These are phyloP conservation scores for Blastocystis sp. DNA, from an alignment of 352 stramenopile genomes.

Conservation along the genomic window DNA sequence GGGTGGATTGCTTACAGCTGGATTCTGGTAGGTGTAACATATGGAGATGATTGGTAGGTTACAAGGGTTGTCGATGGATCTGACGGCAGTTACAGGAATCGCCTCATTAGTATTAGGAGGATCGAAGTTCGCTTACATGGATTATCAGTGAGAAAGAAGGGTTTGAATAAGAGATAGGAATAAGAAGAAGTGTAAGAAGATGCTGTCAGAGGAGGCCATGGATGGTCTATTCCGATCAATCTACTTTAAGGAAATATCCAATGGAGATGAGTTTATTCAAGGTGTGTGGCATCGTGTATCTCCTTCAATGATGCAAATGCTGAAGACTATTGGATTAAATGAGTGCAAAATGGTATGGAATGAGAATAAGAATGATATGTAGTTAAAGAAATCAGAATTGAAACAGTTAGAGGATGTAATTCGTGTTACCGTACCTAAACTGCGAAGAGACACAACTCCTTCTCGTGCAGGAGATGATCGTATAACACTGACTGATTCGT, in stretches of 20 bases:
- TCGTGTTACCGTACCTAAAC: slow-evolving; percentile 76
- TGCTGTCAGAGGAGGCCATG: slow-evolving; percentile 71
- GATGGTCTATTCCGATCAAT: slow-evolving; percentile 81
- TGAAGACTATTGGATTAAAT: slow-evolving; percentile 76
- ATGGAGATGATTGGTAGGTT: slow-evolving; percentile 19
- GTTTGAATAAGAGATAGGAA: slow-evolving; percentile 77
- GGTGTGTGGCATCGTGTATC: slow-evolving; percentile 83
- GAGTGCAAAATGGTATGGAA: slow-evolving; percentile 1
- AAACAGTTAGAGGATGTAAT: slow-evolving; percentile 80
- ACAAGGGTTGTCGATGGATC: background rate
- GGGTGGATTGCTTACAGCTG: slow-evolving; percentile 15
- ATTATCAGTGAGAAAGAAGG: slow-evolving; percentile 80
- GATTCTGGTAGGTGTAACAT: slow-evolving; percentile 43
- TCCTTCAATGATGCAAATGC: slow-evolving; percentile 72
- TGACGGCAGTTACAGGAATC: slow-evolving; percentile 67
- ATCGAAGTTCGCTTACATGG: slow-evolving; percentile 74
- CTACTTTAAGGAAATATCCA: slow-evolving; percentile 85
- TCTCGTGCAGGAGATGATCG: slow-evolving; percentile 50
- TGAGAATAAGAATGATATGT: slow-evolving; percentile 70
- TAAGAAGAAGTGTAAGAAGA: slow-evolving; percentile 75
- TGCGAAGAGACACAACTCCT: slow-evolving; percentile 77
- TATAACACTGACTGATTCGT: background rate
- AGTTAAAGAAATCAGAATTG: slow-evolving; percentile 76
- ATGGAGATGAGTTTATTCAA: slow-evolving; percentile 90
- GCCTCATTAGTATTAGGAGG: slow-evolving; percentile 72